Percentiles rank a stretch among this genome's conserved stretches.
Conservation (phyloP, 768 basidiomycete genomes). For the Lentinus brumalis region DNA sequence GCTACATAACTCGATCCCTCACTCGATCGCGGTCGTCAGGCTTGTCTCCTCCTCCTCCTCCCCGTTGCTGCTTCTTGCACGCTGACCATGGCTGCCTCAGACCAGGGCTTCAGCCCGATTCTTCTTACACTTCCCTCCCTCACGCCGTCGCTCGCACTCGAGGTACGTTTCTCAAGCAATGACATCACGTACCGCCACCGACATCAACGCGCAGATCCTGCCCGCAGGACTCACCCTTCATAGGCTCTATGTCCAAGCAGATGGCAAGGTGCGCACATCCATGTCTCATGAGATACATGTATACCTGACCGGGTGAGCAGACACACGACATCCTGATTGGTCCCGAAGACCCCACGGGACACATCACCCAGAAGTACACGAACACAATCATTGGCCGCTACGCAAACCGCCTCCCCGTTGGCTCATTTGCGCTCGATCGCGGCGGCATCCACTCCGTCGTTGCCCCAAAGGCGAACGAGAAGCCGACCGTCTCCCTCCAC, state of each 20-base stretch:
- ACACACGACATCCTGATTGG: conserved; percentile 79
- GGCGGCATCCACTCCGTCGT: conserved; percentile 53
- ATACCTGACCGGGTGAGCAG: conserved; percentile 34
- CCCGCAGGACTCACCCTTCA: conserved; percentile 72
- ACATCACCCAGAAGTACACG: conserved; percentile 64
- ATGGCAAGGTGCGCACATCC: conserved; percentile 53
- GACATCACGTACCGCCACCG: conserved; percentile 9
- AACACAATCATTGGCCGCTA: conserved; percentile 77
- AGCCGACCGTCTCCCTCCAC: conserved; percentile 63
- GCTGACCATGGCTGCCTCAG: conserved; percentile 9
- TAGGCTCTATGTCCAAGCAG: conserved; percentile 62
- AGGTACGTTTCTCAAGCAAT: conserved; percentile 41
- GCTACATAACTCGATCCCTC: conserved; percentile 1
- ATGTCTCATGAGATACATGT: not conserved
- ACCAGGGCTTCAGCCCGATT: conserved; percentile 47
- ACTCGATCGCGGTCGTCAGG: not conserved
- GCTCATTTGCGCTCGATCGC: conserved; percentile 45
- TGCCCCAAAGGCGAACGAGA: conserved; percentile 32
- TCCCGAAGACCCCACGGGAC: conserved; percentile 62
- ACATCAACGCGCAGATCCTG: conserved; percentile 47
- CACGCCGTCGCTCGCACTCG: conserved; percentile 61
- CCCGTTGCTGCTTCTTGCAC: not conserved
- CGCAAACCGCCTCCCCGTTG: conserved; percentile 71
- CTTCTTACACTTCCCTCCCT: conserved; percentile 55
- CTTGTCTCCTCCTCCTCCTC: not conserved